Base-by-base conservation (phyloP, 2,329 filamentous ascomycete genomes). In the Hymenoscyphus fraxineus region DNA sequence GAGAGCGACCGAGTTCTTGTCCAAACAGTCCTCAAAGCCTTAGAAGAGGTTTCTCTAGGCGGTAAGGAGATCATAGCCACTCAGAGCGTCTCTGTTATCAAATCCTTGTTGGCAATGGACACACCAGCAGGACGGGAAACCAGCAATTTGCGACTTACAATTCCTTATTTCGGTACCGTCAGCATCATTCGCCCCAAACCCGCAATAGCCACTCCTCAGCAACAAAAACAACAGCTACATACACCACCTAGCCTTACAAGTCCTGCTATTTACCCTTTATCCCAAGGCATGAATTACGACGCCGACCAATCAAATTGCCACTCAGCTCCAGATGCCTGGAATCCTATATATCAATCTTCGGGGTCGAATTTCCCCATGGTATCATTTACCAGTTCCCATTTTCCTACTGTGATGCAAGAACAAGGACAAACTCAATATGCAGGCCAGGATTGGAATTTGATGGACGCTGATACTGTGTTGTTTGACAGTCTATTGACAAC, bases 161-260 rank as follows among this genome's bases (percentile, higher is more conserved):
- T 75, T 3, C 73, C 73, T 5, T 74, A 74, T 59, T 74, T 74
- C 44, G 73, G 73, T 7, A 74, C 72, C 2, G 71, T 75, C 38
- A 71, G 59, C 40, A 74, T 74, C 16, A 65, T 68, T 15, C 68
- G 71, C 1, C 65, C 69, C 38, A 64, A 47, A n/a, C n/a, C 31
- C 16, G 10, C 32, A 15, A n/a, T 31, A 56, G 40, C n/a, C 9
- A 13, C 19, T 54, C 47, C 22, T 22, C 47, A 54, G 13, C 47
- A 27, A 27, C 47, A 54, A 19, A 54, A 54, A 19, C 47, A 54
- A 22, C 47, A 54, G 10, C 47, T 22, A 54, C 44, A 19, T 6
- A 27, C 35, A 22, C n/a, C 32, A 22, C 16, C 32, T 9, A 16
- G 12, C 5, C 13, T 31, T 22, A 10, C 27, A 38, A 41, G 59